Base-by-base conservation (phyloP, 148 eudicot genomes). In the Amaranthus hypochondriacus region DNA sequence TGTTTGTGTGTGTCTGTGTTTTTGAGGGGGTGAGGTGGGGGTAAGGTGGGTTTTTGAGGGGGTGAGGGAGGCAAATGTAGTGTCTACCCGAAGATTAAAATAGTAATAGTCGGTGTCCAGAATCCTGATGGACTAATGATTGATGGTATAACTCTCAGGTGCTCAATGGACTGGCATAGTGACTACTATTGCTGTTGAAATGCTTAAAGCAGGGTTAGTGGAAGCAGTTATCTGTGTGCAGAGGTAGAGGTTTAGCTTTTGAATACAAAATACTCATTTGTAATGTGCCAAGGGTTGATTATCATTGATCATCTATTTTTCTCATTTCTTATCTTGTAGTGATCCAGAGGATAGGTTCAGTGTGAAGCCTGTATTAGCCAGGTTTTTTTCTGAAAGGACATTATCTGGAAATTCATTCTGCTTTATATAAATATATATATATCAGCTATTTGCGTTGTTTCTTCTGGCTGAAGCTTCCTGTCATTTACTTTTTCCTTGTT, bases 111-210 rank as follows among this genome's bases (percentile, higher is more conserved):
- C 1, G 39, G 39, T 28, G 39, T 28, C 71, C 51, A 11, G 5
- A 55, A 39, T 42, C 10, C 63, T 77, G 49, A 77, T 71, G 58
- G 47, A 56, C 68, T 44, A 12, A 7, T 64, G 59, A 48, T 65
- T 50, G 48, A 53, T 51, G 7, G 5, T 66, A 66, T 66, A 69
- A 28, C 39, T 28, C 3, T 15, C 68, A 94, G 98, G 97, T 76
- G 98, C 98, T 64, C 98, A 94, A 71, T 94, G 98, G 98, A 95
- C 98, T 51, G 97, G 98, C 69, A 92, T 95, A 81, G 97, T 95
- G 61, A 95, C 98, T 18, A 92, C 98, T 69, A 95, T 95, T 74
- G 98, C 98, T 42, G 83, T 95, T 71, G 97, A 92, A 85, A 95
- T 95, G 98, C 84, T 95, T 58, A 90, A 90, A 84, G 72, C 90